A percentile compares a stretch with the other conserved stretches of the same genome.
phyloP scores from a whole-genome alignment of 1,139 yeast species.

The Yamadazyma sp. region DNA sequence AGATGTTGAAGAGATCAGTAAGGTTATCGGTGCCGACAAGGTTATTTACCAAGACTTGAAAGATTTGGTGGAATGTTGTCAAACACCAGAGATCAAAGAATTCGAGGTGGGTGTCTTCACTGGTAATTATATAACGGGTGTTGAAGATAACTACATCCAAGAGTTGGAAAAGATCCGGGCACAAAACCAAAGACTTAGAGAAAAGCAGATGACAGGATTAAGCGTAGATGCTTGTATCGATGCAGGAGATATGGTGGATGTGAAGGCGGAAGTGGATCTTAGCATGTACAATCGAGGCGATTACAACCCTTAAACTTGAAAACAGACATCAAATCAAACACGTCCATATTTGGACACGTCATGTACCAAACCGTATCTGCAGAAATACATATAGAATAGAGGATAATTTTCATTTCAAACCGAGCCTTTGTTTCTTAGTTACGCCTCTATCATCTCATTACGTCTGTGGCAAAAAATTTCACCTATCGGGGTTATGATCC shows the following conservation, averaged over 20 bases:
- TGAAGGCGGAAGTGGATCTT: constrained; percentile 88
- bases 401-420: no score
- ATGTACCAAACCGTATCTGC: no score
- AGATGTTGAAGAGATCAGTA: constrained; percentile 69
- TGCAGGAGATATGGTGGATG: constrained; percentile 53
- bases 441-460: no score
- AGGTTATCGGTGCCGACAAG: constrained; percentile 85
- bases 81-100: constrained; percentile 45
- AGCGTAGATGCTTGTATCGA: constrained; percentile 50
- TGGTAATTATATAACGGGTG: constrained; percentile 90
- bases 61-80: constrained; percentile 81
- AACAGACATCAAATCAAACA: no score
- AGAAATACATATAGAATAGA: no score
- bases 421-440: no score
- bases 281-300: constrained; percentile 90
- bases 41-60: constrained; percentile 85
- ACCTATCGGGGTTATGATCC: background rate
- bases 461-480: background rate
- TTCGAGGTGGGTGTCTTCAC: constrained; percentile 98
- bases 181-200: constrained; percentile 64
- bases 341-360: no score
- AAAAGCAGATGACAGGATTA: constrained; percentile 35
- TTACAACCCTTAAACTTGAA: constrained; percentile 27
- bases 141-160: constrained; percentile 75
- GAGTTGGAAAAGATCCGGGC: constrained; percentile 85